Percentiles rank a stretch among this genome's conserved stretches.
phyloP scores from a whole-genome alignment of 169 alveolate genomes.

The Cryptosporidium ryanae region DNA sequence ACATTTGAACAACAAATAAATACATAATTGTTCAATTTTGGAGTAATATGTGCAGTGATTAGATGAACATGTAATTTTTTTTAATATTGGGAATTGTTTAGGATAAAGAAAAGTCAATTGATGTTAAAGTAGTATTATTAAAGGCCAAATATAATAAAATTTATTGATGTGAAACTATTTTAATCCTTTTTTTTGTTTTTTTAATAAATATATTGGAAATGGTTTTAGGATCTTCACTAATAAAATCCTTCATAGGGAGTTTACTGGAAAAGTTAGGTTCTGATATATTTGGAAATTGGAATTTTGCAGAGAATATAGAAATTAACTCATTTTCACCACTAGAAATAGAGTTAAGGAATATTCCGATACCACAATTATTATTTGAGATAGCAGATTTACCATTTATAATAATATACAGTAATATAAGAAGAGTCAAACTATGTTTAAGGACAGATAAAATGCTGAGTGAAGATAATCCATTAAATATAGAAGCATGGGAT shows the following conservation, averaged over 20 bases:
- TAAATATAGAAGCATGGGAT: constrained; percentile 65
- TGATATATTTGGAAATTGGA: constrained; percentile 58
- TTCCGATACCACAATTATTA: constrained; percentile 85
- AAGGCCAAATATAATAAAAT: too few species aligned
- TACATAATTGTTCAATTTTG: too few species aligned
- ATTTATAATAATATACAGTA: constrained; percentile 83
- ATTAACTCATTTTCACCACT: constrained; percentile 61
- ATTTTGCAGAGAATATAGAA: constrained; percentile 57
- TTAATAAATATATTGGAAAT: neutral
- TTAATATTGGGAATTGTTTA: too few species aligned
- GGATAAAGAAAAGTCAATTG: too few species aligned
- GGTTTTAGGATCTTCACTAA: constrained; percentile 52
- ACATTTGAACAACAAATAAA: too few species aligned
- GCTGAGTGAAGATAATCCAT: constrained; percentile 53
- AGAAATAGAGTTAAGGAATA: constrained; percentile 82
- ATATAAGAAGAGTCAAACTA: constrained; percentile 81
- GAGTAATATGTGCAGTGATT: too few species aligned
- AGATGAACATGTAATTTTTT: too few species aligned
- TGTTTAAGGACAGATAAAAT: constrained; percentile 75
- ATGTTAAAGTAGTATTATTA: too few species aligned
- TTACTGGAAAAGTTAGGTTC: constrained; percentile 64
- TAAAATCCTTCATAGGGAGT: constrained; percentile 49
- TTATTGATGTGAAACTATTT: neutral
- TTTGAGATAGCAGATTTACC: constrained; percentile 85
- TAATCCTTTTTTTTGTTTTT: neutral